A percentile compares a stretch with the other conserved stretches of the same genome.
These are phyloP conservation scores for Deakozyma indianensis DNA, from an alignment of 805 yeast species.

Conservation along the genomic window DNA sequence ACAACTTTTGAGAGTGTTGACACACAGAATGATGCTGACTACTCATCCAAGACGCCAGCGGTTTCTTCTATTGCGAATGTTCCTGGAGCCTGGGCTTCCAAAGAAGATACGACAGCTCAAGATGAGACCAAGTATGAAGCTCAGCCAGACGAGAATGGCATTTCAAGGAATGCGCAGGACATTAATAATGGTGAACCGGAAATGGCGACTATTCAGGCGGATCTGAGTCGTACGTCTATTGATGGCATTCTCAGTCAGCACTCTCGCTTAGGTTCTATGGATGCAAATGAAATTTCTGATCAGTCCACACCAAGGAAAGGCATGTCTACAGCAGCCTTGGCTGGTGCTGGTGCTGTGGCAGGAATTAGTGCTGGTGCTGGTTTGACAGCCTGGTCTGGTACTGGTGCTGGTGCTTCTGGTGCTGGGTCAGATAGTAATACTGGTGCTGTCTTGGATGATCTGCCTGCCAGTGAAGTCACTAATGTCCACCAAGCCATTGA, in stretches of 20 bases:
- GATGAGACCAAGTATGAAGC: too few relatives aligned
- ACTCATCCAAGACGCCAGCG: not conserved
- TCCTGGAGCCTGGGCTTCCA: slow-evolving; percentile 1
- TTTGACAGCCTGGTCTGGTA: not conserved
- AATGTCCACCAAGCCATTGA: slow-evolving; percentile 12
- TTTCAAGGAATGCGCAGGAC: not conserved
- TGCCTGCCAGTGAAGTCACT: slow-evolving; percentile 4
- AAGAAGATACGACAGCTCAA: not conserved
- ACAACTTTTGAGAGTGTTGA: not conserved
- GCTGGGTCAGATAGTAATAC: too few relatives aligned
- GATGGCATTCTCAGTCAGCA: not conserved
- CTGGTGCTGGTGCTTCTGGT: too few relatives aligned
- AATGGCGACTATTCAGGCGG: not conserved
- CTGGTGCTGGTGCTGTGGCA: slow-evolving; percentile 6
- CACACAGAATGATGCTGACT: not conserved
- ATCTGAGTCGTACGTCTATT: not conserved
- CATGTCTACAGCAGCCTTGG: slow-evolving; percentile 3
- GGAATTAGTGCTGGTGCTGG: slow-evolving; percentile 6
- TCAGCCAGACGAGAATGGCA: not conserved
- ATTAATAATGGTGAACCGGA: not conserved
- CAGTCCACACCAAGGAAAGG: not conserved
- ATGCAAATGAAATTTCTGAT: not conserved
- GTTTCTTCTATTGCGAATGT: not conserved
- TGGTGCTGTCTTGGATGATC: slow-evolving; percentile 1
- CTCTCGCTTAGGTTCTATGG: not conserved